These are phyloP conservation scores for Liquidambar formosana DNA, from an alignment of 164 flowering plant genomes.

Conservation along the genomic window DNA sequence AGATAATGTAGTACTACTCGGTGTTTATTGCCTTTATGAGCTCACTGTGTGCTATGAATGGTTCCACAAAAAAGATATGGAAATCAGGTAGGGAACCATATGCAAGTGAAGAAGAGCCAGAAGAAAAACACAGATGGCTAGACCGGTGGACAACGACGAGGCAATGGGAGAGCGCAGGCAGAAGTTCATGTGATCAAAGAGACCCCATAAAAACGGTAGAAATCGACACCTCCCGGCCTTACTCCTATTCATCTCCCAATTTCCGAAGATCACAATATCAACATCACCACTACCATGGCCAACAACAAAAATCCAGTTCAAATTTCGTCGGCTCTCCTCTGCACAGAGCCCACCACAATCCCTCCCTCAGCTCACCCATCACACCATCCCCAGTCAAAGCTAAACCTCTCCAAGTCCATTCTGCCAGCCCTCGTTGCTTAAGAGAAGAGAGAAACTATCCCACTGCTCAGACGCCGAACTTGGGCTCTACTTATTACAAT, in stretches of 20 bases:
- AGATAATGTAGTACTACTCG: no score
- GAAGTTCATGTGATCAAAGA: slow-evolving; percentile 43
- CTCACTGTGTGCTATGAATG: neutral
- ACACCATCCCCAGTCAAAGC: slow-evolving; percentile 57
- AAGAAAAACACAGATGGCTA: slow-evolving; percentile 26
- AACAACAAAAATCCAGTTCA: slow-evolving; percentile 26
- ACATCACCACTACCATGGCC: slow-evolving; percentile 14
- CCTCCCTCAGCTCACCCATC: slow-evolving; percentile 28
- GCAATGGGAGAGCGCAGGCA: slow-evolving; percentile 29
- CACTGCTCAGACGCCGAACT: slow-evolving; percentile 41
- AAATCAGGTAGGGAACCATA: slow-evolving; percentile 20
- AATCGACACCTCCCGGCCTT: slow-evolving; percentile 40
- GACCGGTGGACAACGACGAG: slow-evolving; percentile 33
- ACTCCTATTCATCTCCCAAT: slow-evolving; percentile 12
- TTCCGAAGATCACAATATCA: slow-evolving; percentile 15
- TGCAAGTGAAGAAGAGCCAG: slow-evolving; percentile 28
- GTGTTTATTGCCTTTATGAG: neutral
- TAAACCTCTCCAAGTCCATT: slow-evolving; percentile 48
- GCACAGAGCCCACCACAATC: slow-evolving; percentile 21
- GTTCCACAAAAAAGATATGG: slow-evolving; percentile 28
- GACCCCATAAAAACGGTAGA: slow-evolving; percentile 50
- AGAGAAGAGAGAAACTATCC: slow-evolving; percentile 45
- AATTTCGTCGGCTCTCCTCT: slow-evolving; percentile 37
- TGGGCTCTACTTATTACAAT: slow-evolving; percentile 22
- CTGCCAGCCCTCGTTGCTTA: slow-evolving; percentile 62